These are phyloP conservation scores for Trichoderma breve DNA, from an alignment of 2,329 filamentous ascomycete species.

Conservation along the genomic window DNA sequence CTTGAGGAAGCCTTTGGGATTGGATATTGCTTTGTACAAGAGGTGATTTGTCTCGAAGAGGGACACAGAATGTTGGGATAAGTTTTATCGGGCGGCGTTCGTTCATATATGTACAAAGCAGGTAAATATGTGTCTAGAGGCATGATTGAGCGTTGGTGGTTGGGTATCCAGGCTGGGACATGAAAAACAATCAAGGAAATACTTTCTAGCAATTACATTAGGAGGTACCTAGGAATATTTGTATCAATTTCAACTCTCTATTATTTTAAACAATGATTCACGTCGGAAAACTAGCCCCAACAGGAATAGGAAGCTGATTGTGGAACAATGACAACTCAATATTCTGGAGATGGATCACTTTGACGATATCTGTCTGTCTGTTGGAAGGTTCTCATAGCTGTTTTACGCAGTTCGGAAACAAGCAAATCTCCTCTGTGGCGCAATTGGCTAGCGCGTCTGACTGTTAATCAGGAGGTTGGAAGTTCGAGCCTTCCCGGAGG, in stretches of 20 bases:
- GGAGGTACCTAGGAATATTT: not conserved
- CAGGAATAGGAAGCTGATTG: not conserved
- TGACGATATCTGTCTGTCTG: not conserved
- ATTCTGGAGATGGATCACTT: not conserved
- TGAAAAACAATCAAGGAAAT: not conserved
- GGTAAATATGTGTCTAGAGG: not conserved
- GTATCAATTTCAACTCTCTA: not conserved
- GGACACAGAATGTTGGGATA: not conserved
- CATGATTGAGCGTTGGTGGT: not conserved
- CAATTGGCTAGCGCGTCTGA: conserved; percentile 60
- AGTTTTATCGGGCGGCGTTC: not conserved
- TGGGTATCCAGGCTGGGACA: not conserved
- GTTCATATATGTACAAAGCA: not conserved
- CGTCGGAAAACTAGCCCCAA: not conserved
- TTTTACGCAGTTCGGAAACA: not conserved
- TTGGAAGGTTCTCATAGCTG: not conserved
- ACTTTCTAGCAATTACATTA: not conserved
- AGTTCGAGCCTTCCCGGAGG: conserved; percentile 24
- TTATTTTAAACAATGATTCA: not conserved
- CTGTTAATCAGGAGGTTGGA: conserved; percentile 44
- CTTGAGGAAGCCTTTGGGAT: conserved; percentile 71
- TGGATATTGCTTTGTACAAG: conserved; percentile 44
- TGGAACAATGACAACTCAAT: not conserved
- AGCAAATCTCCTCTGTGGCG: conserved; percentile 38
- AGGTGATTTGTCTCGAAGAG: conserved; percentile 21